Evolutionary conservation across 2,329 filamentous ascomycete species (phyloP), one percentile per base, ranked within the genome.

Genomic region (Cercospora berteroae): DNA sequence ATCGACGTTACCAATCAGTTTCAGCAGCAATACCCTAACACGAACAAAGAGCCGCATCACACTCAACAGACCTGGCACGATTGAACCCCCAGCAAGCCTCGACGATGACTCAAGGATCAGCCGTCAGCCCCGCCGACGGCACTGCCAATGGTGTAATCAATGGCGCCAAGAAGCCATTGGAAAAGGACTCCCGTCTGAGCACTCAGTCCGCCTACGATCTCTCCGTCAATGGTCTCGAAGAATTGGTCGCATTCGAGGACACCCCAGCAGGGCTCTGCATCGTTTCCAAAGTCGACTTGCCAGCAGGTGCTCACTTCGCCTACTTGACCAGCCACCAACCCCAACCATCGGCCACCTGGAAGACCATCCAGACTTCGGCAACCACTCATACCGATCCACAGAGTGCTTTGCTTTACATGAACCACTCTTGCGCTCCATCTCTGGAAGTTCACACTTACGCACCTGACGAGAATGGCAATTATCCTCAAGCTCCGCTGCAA

Each of bases 381-480:
- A 79, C 80, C 64, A 78, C 80, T 0, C 85, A 87, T 75, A 84
- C 87, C 71, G 85, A 87, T 71, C 80, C 87, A 5, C 86, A 86
- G 76, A 83, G 80, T 67, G 85, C 86, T 70, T 78, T 87, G 10
- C 81, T 87, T 25, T 87, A 82, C 76, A 82, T 84, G 78, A 88
- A 87, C 77, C 85, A 87, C 76, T 84, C 82, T 2, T 87, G 76
- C 74, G 10, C 62, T 29, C 86, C 86, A 0, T 81, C 81, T 3
- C 69, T 87, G 13, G 80, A 85, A 61, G 86, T 87, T 71, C 84
- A 87, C 71, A 85, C 86, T 18, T 72, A 71, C 57, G 52, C 68
- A 20, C 74, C 74, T 5, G 69, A 73, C 50, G 65, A 64, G 1
- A 50, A 69, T n/a, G 73, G 73, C n/a, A 67, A 70, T 5, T 76